A percentile compares a stretch with the other conserved stretches of the same genome.
Conservation (phyloP, 805 yeast genomes). For the Metschnikowia vanudenii region DNA sequence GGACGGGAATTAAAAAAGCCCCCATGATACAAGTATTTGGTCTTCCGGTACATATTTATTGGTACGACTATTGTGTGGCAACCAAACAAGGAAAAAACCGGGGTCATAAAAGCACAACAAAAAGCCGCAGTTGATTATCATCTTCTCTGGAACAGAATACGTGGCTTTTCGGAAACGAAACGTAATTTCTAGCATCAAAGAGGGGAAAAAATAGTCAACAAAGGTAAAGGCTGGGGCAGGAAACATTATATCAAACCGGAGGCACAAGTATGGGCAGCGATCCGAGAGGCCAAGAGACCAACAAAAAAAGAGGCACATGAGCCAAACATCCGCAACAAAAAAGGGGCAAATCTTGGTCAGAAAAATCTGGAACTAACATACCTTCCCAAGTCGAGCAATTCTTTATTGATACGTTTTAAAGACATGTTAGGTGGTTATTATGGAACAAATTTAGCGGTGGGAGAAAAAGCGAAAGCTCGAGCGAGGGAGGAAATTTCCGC, state of each 20-base stretch:
- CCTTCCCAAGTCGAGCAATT: conserved; percentile 92
- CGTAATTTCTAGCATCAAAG: too few species aligned
- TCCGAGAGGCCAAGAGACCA: neutral
- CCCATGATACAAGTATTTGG: too few species aligned
- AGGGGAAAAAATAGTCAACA: too few species aligned
- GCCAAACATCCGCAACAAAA: neutral
- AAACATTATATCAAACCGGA: neutral
- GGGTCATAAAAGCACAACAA: too few species aligned
- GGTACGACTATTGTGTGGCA: too few species aligned
- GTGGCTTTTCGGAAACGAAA: too few species aligned
- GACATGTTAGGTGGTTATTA: conserved; percentile 56
- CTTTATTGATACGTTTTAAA: conserved; percentile 92
- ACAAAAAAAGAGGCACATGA: neutral
- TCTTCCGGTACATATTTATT: too few species aligned
- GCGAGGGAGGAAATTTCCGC: conserved; percentile 20
- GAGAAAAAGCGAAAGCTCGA: conserved; percentile 16
- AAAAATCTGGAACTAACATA: conserved; percentile 45
- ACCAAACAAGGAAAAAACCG: too few species aligned
- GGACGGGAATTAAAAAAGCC: too few species aligned
- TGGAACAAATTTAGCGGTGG: conserved; percentile 4
- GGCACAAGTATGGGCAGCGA: neutral
- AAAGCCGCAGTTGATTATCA: too few species aligned
- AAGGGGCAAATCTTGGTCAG: too few species aligned
- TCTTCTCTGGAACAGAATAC: too few species aligned
- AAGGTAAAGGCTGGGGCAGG: neutral